Percentiles rank a stretch among this genome's conserved stretches.
Evolutionary conservation across 2,329 filamentous ascomycete species (phyloP).

Genomic region (Aspergillus bombycis): DNA sequence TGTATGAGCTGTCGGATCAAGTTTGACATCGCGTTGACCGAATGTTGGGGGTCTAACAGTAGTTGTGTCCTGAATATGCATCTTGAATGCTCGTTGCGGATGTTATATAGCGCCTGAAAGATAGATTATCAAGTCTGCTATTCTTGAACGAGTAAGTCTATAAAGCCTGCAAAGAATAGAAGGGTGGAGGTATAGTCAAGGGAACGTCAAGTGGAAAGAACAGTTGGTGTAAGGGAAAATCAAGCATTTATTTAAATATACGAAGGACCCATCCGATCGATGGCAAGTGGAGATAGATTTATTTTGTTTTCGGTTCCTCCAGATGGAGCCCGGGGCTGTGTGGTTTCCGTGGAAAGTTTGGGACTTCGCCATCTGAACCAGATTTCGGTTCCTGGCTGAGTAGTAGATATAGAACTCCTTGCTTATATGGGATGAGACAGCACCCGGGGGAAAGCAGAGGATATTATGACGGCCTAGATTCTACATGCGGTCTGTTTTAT

Average conservation of each 20-base stretch:
- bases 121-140: not conserved
- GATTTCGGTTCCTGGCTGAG: not conserved
- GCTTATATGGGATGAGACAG: too few relatives aligned
- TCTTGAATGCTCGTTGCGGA: not conserved
- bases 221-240: not conserved
- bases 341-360: not conserved
- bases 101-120: not conserved
- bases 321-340: not conserved
- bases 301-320: not conserved
- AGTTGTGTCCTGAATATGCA: not conserved
- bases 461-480: not conserved
- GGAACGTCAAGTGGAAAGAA: not conserved
- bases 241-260: not conserved
- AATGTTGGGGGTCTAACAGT: not conserved
- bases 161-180: not conserved
- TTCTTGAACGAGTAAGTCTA: not conserved
- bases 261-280: not conserved
- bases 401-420: not conserved
- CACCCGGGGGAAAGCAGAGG: too few relatives aligned
- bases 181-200: not conserved
- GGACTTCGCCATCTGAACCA: not conserved
- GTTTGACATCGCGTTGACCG: conserved; percentile 1
- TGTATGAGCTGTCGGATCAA: not conserved
- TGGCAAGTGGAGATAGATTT: not conserved
- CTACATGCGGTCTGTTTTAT: not conserved